Evolutionary conservation across 352 stramenopile genomes (phyloP).

Genomic region (Phytophthora uliginosa): DNA sequence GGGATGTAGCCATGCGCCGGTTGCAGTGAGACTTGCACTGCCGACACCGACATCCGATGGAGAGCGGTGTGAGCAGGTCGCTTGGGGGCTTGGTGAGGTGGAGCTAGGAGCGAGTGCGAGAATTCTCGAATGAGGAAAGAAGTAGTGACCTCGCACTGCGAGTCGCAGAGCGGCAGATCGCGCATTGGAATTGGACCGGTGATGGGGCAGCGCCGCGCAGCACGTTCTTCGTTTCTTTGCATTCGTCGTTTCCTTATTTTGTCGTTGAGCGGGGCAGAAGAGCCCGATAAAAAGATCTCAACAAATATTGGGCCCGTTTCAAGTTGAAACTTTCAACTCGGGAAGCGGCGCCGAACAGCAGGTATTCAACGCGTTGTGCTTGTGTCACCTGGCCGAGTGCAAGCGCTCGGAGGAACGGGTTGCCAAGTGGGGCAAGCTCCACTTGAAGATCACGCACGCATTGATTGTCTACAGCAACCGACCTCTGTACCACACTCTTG

Average conservation of each 20-base stretch:
- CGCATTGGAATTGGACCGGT: constrained; percentile 5
- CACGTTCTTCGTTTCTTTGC: constrained; percentile 26
- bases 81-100: constrained; percentile 7
- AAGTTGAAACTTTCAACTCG: background rate
- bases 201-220: constrained; percentile 19
- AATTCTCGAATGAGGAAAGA: no score
- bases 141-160: constrained; percentile 32
- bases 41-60: constrained; percentile 49
- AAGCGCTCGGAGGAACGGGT: no score
- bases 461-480: no score
- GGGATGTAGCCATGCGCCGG: constrained; percentile 72
- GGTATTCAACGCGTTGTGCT: no score
- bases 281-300: constrained; percentile 16
- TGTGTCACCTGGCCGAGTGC: no score
- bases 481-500: no score
- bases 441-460: no score
- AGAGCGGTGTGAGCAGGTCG: constrained; percentile 3
- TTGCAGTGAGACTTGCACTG: constrained; percentile 60
- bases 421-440: no score
- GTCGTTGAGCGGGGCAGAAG: constrained; percentile 11
- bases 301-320: constrained; percentile 30
- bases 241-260: background rate
- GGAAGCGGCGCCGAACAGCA: no score
- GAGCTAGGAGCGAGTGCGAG: background rate
- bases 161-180: constrained; percentile 4